Percentiles rank a stretch among this genome's conserved stretches.
phyloP scores from a whole-genome alignment of 192 early-diverging fungal genomes.

The Physocladia obscura region DNA sequence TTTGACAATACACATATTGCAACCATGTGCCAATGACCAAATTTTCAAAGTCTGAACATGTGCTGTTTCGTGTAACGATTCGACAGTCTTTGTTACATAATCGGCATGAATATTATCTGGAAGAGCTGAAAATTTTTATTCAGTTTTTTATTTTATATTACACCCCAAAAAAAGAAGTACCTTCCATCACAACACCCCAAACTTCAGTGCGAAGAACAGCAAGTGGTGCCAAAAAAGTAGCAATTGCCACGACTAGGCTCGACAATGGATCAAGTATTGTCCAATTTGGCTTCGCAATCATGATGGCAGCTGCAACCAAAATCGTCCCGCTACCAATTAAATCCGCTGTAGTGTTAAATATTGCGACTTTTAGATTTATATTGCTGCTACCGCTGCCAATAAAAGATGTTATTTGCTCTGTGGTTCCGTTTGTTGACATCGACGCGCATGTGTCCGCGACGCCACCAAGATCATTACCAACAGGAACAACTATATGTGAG shows the following conservation, averaged over 20 bases:
- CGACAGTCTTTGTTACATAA: too few species aligned
- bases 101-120: too few species aligned
- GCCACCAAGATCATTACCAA: too few species aligned
- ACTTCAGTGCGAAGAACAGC: background rate
- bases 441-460: background rate
- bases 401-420: background rate
- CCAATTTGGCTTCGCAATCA: background rate
- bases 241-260: background rate
- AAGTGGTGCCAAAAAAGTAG: background rate
- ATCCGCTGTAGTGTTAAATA: background rate
- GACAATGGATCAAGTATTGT: background rate
- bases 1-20: too few species aligned
- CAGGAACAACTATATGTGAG: too few species aligned
- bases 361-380: background rate
- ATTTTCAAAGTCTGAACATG: too few species aligned
- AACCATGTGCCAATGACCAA: too few species aligned
- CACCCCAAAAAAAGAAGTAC: too few species aligned
- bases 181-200: background rate
- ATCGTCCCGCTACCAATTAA: background rate
- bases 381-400: background rate
- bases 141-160: too few species aligned
- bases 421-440: background rate
- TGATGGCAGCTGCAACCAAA: background rate
- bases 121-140: too few species aligned
- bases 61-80: too few species aligned